Percentiles rank a stretch among this genome's conserved stretches.
These are phyloP conservation scores for Cryptococcus sp. DNA, from an alignment of 1,284 basidiomycete species.

Conservation along the genomic window DNA sequence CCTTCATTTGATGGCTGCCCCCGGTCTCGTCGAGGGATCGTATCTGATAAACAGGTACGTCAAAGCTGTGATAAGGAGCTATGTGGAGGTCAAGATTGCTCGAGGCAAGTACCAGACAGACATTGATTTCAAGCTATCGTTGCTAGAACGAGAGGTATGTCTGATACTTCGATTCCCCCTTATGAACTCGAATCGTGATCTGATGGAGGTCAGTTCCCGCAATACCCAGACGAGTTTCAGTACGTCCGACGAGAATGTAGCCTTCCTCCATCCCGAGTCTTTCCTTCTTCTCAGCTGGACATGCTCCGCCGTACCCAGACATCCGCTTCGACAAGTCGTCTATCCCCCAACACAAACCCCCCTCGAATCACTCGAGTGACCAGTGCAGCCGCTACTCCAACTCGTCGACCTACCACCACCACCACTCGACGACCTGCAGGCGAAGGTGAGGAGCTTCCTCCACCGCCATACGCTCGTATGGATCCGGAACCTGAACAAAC, in stretches of 20 bases:
- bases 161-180: not conserved
- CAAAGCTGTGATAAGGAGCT: constrained; percentile 29
- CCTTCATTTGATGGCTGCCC: not conserved
- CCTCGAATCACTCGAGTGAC: not conserved
- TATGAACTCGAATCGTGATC: no score
- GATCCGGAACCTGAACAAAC: constrained; percentile 44
- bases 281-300: not conserved
- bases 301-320: not conserved
- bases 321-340: not conserved
- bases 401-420: not conserved
- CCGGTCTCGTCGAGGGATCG: not conserved
- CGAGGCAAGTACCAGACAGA: constrained; percentile 23
- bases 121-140: constrained; percentile 27
- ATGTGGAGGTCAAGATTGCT: constrained; percentile 27
- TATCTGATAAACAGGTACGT: constrained; percentile 12
- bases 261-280: constrained; percentile 8
- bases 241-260: constrained; percentile 7
- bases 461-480: constrained; percentile 36
- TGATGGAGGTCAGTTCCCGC: not conserved
- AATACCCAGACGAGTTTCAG: constrained; percentile 7
- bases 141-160: constrained; percentile 30
- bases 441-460: constrained; percentile 30
- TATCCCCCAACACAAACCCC: not conserved
- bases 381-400: constrained; percentile 1
- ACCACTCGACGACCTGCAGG: constrained; percentile 1